Conservation (phyloP, 768 basidiomycete species). For the Xanthoconium purpureum region DNA sequence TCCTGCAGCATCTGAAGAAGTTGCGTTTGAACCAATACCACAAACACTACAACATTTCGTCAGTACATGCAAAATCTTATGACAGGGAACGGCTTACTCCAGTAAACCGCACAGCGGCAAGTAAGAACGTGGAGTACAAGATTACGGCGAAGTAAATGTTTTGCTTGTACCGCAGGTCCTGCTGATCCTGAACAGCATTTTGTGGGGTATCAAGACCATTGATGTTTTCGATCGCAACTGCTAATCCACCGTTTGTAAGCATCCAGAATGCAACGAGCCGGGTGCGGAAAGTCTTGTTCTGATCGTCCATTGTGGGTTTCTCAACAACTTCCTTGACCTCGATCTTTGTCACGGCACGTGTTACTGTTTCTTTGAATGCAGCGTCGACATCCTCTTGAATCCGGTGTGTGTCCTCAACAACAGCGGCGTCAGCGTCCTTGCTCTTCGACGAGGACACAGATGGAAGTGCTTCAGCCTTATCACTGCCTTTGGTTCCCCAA, state of each 20-base stretch:
- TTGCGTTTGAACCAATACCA: slow-evolving; percentile 83
- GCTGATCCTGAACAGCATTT: slow-evolving; percentile 40
- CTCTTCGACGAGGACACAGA: slow-evolving; percentile 83
- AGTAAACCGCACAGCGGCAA: slow-evolving; percentile 67
- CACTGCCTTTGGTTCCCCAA: slow-evolving; percentile 95
- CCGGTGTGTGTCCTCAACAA: slow-evolving; percentile 83
- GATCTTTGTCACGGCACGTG: slow-evolving; percentile 77
- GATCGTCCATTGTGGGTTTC: slow-evolving; percentile 83
- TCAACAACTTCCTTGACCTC: slow-evolving; percentile 62
- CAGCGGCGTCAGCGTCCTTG: slow-evolving; percentile 68
- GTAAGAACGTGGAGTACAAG: slow-evolving; percentile 73
- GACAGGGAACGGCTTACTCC: slow-evolving; percentile 53
- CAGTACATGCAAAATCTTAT: background rate
- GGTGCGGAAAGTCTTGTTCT: slow-evolving; percentile 91
- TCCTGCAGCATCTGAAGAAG: slow-evolving; percentile 77
- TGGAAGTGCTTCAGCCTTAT: slow-evolving; percentile 90
- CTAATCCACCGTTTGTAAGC: slow-evolving; percentile 64
- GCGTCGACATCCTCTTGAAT: slow-evolving; percentile 88
- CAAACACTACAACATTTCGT: slow-evolving; percentile 54
- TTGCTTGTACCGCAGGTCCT: slow-evolving; percentile 43
- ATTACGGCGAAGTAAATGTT: slow-evolving; percentile 74
- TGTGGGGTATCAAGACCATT: slow-evolving; percentile 53
- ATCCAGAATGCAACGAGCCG: slow-evolving; percentile 84
- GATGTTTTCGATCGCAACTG: slow-evolving; percentile 73
- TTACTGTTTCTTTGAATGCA: slow-evolving; percentile 89